Base-by-base conservation (phyloP, 2,329 filamentous ascomycete genomes). In the Colletotrichum eleusines region DNA sequence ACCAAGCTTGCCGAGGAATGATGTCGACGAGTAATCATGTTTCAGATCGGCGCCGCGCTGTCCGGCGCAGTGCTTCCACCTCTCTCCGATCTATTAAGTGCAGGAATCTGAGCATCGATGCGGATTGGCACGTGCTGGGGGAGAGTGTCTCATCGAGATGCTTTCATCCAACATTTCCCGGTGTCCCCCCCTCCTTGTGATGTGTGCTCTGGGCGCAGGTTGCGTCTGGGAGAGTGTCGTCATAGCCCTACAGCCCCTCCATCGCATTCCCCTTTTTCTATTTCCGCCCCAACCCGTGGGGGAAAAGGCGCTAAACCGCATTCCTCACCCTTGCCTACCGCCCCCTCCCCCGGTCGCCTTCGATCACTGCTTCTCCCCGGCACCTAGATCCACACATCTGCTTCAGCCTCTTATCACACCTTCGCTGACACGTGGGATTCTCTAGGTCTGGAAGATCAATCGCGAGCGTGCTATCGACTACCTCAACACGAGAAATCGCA, bases 391-490 rank as follows among this genome's bases (percentile, higher is more conserved):
- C 59, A 65, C 40, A 16, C 11, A 12, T 20, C 31, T 14, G 31
- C 64, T 55, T 18, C 38, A 12, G 33, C 53, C 46, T 54, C 35
- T 55, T 18, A 50, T 2, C 3, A 42, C 57, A 38, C 38, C 48
- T 46, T 14, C 14, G 35, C 72, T 73, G 63, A 73, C 71, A 73
- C 46, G 72, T 67, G 63, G 63, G 57, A 48, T 28, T 66, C 69
- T 44, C 62, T 77, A 99, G 96, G 95, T 98, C 82, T 99, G 96
- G 96, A 94, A 94, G 80, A 99, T 99, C 87, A 99, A 99, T 91
- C 92, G 96, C 78, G 96, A 99, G 84, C 95, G 96, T 87, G 96
- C 96, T 73, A 90, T 99, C 82, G 96, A 99, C 86, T 99, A 99
- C 87, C 91, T 99, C 78, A 99, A 99, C 90, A 99, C 96, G 75